Conservation (phyloP, 2,329 filamentous ascomycete genomes). For the Fusarium nurragi region DNA sequence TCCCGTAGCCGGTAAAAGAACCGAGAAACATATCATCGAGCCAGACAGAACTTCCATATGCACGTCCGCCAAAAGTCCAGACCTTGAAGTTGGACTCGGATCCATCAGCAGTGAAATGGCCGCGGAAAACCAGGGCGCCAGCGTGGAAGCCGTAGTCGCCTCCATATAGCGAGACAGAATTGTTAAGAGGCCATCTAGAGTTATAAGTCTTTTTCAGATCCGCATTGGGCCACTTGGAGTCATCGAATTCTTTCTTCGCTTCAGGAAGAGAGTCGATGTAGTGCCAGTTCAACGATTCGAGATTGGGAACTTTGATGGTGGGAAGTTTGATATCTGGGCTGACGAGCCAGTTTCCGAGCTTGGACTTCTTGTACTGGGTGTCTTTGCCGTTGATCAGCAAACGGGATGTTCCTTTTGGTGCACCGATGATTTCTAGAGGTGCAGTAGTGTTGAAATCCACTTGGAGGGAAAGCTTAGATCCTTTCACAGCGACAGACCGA, state of each 20-base stretch:
- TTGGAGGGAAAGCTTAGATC: constrained; percentile 66
- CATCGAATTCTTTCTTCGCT: constrained; percentile 70
- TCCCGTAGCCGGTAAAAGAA: constrained; percentile 68
- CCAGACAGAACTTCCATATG: constrained; percentile 74
- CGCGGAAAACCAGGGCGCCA: constrained; percentile 75
- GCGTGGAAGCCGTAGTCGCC: constrained; percentile 80
- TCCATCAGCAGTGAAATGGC: constrained; percentile 72
- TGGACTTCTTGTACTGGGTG: constrained; percentile 49
- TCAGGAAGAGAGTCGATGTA: constrained; percentile 78
- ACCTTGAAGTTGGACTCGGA: constrained; percentile 66
- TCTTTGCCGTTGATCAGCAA: constrained; percentile 56
- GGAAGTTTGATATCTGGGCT: constrained; percentile 65
- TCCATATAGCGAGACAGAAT: constrained; percentile 72
- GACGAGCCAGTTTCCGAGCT: constrained; percentile 59
- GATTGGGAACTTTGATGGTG: constrained; percentile 59
- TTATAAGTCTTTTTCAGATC: constrained; percentile 69
- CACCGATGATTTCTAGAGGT: constrained; percentile 73
- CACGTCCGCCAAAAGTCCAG: constrained; percentile 71
- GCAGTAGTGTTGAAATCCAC: constrained; percentile 79
- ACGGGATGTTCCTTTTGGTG: constrained; percentile 57
- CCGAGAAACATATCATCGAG: constrained; percentile 71
- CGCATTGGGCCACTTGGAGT: constrained; percentile 72
- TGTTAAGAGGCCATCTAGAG: constrained; percentile 63
- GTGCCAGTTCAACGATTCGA: constrained; percentile 72
- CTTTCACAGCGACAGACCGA: constrained; percentile 66